Base-by-base conservation (phyloP, 805 yeast species). In the Wickerhamomyces subpelliculosus region DNA sequence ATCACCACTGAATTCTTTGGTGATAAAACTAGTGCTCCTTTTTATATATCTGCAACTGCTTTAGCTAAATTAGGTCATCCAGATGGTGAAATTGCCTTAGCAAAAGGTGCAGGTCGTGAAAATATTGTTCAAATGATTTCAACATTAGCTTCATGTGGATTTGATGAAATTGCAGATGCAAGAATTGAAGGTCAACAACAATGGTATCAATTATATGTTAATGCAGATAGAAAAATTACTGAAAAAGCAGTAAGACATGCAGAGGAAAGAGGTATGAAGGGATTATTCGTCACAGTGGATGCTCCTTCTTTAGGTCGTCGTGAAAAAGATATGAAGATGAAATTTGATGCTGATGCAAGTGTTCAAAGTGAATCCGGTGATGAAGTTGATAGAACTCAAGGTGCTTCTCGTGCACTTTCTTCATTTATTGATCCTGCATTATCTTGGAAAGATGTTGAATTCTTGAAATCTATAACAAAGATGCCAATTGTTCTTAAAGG, bases 261-360 rank as follows among this genome's bases (percentile, higher is more conserved):
- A 13, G 89, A 83, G 56, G 54, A 64, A 36, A 64, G 83, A 38
- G 94, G 95, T 1, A 71, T 84, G 58, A 80, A 80, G 51, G 96
- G 93, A 4, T 66, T 88, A 25, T 87, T 87, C 54, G 76, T 88
- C 46, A 88, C 97, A 0, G 95, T 86, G 8, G 96, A 88, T 66
- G 95, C 96, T 0, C 96, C 96, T 7, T 82, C 84, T 44, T 68
- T 88, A 31, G 97, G 97, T 12, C 76, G 93, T 45, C 76, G 97
- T 49, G 97, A 89, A 60, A 88, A 86, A 60, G 96, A 87, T 54
- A 74, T 76, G 76, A 73, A 86, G 44, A 61, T 77, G 39, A 82
- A 83, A 55, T 73, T 73, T 44, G 60, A 65, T 16, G 73, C 65
- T 27, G 70, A 66, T 28, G 60, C 72, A 12, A 69, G 68, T 56